Evolutionary conservation across 805 yeast species (phyloP).

Genomic region (Yamadazyma nakazawae): DNA sequence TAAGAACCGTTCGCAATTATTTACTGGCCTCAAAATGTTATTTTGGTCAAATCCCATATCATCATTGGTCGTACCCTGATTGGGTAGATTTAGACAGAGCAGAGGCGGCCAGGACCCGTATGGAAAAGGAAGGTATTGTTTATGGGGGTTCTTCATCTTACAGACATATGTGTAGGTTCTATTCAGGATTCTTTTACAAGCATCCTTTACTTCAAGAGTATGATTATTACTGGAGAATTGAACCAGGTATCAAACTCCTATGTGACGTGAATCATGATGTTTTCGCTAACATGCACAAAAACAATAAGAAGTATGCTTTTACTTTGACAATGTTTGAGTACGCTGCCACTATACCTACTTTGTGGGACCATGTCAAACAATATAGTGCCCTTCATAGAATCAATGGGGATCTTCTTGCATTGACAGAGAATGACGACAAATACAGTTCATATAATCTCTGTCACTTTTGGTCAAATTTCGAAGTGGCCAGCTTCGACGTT

Average conservation of each 20-base stretch:
- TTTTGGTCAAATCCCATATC: constrained; percentile 58
- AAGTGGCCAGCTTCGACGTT: constrained; percentile 68
- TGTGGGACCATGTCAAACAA: constrained; percentile 56
- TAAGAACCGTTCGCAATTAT: constrained; percentile 42
- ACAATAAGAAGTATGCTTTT: constrained; percentile 63
- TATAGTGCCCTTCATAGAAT: constrained; percentile 22
- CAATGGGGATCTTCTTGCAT: constrained; percentile 23
- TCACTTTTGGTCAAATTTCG: constrained; percentile 83
- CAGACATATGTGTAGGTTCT: constrained; percentile 63
- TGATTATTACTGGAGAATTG: constrained; percentile 75
- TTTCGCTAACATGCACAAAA: constrained; percentile 53
- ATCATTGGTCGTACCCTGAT: constrained; percentile 70
- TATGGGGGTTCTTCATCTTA: constrained; percentile 63
- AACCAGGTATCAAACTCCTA: constrained; percentile 58
- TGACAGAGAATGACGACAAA: constrained; percentile 16
- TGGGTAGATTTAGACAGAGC: constrained; percentile 49
- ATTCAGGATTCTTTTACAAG: constrained; percentile 56
- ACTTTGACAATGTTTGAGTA: constrained; percentile 65
- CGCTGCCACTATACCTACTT: constrained; percentile 53
- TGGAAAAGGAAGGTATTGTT: constrained; percentile 29
- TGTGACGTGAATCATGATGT: constrained; percentile 66
- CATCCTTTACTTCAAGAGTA: constrained; percentile 57
- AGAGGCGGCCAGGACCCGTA: neutral
- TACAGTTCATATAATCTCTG: constrained; percentile 63
- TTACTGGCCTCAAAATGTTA: constrained; percentile 56